Percentiles rank a stretch among this genome's conserved stretches.
These are phyloP conservation scores for Sporothrix mexicana DNA, from an alignment of 2,329 filamentous ascomycete genomes.

Conservation along the genomic window DNA sequence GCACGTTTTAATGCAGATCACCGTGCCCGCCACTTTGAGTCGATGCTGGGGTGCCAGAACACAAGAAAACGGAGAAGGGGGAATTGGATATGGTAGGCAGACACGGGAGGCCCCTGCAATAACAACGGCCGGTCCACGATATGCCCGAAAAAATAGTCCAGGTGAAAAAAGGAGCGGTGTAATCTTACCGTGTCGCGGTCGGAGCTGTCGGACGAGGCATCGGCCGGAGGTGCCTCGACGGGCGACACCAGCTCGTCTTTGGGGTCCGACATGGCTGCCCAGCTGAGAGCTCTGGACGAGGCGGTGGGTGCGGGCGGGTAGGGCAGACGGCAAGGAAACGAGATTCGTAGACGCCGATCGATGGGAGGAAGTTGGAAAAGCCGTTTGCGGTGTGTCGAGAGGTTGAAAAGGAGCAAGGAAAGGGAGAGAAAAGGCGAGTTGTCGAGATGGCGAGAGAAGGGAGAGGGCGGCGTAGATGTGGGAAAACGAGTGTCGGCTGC, in stretches of 20 bases:
- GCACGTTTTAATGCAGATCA: constrained; percentile 29
- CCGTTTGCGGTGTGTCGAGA: neutral
- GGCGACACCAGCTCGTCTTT: constrained; percentile 33
- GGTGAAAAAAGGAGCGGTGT: neutral
- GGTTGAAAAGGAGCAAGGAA: neutral
- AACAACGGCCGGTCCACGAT: neutral
- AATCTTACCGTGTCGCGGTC: constrained; percentile 37
- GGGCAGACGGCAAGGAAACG: neutral
- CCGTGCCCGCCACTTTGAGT: constrained; percentile 17
- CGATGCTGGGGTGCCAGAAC: constrained; percentile 10
- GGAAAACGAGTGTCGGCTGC: constrained; percentile 2
- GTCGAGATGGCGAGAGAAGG: constrained; percentile 3
- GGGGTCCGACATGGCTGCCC: constrained; percentile 34
- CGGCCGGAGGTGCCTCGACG: constrained; percentile 16
- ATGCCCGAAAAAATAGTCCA: neutral
- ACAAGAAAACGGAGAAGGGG: constrained; percentile 10
- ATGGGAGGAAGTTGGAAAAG: neutral
- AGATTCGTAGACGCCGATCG: neutral
- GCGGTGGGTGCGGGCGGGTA: neutral
- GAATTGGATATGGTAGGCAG: neutral
- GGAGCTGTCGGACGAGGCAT: constrained; percentile 30
- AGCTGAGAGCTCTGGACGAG: neutral
- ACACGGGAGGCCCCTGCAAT: constrained; percentile 16
- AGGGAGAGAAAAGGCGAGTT: neutral
- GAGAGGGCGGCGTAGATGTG: neutral